These are phyloP conservation scores for Amesomyces nigricolor DNA, from an alignment of 2,329 filamentous ascomycete genomes.

Conservation along the genomic window DNA sequence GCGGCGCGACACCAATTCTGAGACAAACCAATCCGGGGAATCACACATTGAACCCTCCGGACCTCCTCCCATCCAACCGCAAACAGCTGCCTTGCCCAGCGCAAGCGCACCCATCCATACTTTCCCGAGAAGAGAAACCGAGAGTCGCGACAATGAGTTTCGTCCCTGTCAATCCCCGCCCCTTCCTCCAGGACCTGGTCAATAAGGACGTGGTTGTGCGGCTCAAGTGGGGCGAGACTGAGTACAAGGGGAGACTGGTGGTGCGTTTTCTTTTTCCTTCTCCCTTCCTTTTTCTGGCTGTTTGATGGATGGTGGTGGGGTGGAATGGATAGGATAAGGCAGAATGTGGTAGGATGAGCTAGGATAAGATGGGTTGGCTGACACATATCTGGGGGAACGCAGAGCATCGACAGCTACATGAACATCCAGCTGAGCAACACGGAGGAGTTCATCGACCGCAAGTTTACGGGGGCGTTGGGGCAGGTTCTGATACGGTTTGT, in stretches of 20 bases:
- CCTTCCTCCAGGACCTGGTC: constrained; percentile 92
- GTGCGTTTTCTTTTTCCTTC: constrained; percentile 15
- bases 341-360: too few relatives aligned
- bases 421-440: constrained; percentile 90
- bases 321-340: too few relatives aligned
- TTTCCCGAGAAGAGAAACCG: neutral
- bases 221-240: constrained; percentile 95
- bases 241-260: constrained; percentile 86
- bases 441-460: constrained; percentile 86
- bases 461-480: constrained; percentile 77
- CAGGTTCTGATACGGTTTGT: constrained; percentile 84
- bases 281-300: neutral
- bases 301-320: neutral
- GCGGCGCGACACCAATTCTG: too few relatives aligned
- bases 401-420: constrained; percentile 95
- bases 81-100: too few relatives aligned
- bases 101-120: too few relatives aligned
- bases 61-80: too few relatives aligned
- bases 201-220: constrained; percentile 87
- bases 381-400: neutral
- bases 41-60: too few relatives aligned
- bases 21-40: too few relatives aligned
- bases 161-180: constrained; percentile 92
- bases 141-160: constrained; percentile 42
- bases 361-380: too few relatives aligned